These are phyloP conservation scores for Aspergillus piperis DNA, from an alignment of 2,329 filamentous ascomycete genomes.

Conservation along the genomic window DNA sequence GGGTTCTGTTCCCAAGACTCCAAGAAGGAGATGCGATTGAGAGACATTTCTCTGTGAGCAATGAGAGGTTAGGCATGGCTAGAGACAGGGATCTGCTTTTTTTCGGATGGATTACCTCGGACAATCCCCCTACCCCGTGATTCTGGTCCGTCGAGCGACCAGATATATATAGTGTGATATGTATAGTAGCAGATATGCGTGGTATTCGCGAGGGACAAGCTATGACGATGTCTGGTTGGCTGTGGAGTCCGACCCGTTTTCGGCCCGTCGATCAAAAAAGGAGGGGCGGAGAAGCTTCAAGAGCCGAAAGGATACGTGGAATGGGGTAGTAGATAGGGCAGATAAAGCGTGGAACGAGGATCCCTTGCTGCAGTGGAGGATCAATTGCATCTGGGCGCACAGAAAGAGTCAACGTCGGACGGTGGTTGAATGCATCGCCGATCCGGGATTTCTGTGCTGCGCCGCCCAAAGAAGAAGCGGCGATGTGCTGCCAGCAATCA, in stretches of 20 bases:
- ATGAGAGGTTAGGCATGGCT: not conserved
- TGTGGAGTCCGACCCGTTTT: conserved; percentile 10
- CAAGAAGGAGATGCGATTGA: conserved; percentile 46
- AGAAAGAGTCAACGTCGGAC: not conserved
- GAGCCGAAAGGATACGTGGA: not conserved
- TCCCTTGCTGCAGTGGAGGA: not conserved
- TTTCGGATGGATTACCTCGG: not conserved
- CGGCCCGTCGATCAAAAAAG: conserved; percentile 7
- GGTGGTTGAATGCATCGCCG: not conserved
- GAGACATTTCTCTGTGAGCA: conserved; percentile 37
- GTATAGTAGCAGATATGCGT: not conserved
- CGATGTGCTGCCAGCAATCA: conserved; percentile 7
- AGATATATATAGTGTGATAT: not conserved
- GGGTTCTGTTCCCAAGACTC: conserved; percentile 46
- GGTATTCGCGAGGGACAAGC: not conserved
- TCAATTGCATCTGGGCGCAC: not conserved
- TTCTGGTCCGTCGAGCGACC: not conserved
- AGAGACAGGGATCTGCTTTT: not conserved
- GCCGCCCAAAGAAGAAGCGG: not conserved
- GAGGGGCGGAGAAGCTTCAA: not conserved
- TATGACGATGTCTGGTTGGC: conserved; percentile 6
- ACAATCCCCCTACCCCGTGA: not conserved
- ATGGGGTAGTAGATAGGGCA: not conserved
- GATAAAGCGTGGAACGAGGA: not conserved
- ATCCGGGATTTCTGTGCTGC: not conserved